Evolutionary conservation across 371 early-diverging fungal species (phyloP).

Genomic region (Funneliformis caledonium): DNA sequence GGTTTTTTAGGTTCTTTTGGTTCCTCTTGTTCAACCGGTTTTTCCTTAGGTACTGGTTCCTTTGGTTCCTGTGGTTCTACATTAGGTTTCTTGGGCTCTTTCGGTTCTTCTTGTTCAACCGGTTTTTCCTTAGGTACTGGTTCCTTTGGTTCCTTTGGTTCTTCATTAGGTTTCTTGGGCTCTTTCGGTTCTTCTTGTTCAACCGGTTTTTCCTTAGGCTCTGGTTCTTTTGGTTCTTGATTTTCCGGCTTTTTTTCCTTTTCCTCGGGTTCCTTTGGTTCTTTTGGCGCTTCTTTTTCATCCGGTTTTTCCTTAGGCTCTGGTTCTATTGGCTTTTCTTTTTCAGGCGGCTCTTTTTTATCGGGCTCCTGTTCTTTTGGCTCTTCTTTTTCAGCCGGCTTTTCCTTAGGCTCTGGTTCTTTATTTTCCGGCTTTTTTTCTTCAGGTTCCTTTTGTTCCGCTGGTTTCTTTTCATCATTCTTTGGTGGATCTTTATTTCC

Average conservation of each 20-base stretch:
- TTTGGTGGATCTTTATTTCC: no score
- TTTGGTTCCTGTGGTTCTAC: no score
- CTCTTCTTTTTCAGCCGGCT: neutral
- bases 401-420: neutral
- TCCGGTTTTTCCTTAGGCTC: neutral
- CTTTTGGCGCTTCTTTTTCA: no score
- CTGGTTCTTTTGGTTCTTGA: neutral
- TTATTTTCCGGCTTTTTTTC: neutral
- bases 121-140: neutral
- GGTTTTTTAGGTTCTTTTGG: neutral
- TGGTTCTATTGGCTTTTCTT: no score
- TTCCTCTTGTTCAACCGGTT: neutral
- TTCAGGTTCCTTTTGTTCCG: no score
- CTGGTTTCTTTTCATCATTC: no score
- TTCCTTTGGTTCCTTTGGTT: neutral
- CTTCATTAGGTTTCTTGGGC: no score
- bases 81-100: no score
- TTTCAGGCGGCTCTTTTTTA: no score
- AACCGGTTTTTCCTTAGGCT: neutral
- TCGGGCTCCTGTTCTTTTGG: no score
- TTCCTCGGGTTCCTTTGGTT: no score
- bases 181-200: neutral
- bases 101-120: neutral
- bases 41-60: neutral
- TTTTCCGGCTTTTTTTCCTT: no score